A percentile compares a stretch with the other conserved stretches of the same genome.
phyloP scores from a whole-genome alignment of 768 basidiomycete genomes.

The Suillus paluster region DNA sequence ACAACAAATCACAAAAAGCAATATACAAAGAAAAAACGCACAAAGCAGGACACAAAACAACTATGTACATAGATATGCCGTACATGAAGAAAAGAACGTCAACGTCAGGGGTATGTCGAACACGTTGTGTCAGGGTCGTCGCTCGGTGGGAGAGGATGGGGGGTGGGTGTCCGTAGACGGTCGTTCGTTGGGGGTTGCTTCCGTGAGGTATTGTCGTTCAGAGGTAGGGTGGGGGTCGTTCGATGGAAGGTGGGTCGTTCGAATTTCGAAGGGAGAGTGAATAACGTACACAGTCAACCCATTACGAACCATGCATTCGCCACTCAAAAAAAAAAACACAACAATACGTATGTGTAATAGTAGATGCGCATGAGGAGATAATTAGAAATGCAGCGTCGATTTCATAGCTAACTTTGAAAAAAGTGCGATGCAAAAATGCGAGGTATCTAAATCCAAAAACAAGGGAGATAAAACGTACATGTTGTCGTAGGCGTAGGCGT shows the following conservation, averaged over 20 bases:
- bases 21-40: not conserved
- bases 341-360: too few relatives aligned
- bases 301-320: too few relatives aligned
- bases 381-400: constrained; percentile 10
- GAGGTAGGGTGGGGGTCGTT: too few relatives aligned
- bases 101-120: not conserved
- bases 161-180: too few relatives aligned
- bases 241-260: too few relatives aligned
- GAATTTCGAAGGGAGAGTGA: too few relatives aligned
- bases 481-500: not conserved
- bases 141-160: constrained; percentile 10
- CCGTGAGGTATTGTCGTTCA: too few relatives aligned
- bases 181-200: too few relatives aligned
- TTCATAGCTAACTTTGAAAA: constrained; percentile 13
- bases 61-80: not conserved
- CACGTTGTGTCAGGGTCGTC: not conserved
- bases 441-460: constrained; percentile 5
- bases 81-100: not conserved
- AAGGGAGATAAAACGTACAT: not conserved
- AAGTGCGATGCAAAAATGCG: constrained; percentile 5
- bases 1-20: not conserved
- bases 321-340: too few relatives aligned
- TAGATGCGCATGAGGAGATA: constrained; percentile 14
- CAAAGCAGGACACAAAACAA: not conserved
- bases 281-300: too few relatives aligned